phyloP scores from a whole-genome alignment of 257 asterid species.

The Primulina huaijiensis region DNA sequence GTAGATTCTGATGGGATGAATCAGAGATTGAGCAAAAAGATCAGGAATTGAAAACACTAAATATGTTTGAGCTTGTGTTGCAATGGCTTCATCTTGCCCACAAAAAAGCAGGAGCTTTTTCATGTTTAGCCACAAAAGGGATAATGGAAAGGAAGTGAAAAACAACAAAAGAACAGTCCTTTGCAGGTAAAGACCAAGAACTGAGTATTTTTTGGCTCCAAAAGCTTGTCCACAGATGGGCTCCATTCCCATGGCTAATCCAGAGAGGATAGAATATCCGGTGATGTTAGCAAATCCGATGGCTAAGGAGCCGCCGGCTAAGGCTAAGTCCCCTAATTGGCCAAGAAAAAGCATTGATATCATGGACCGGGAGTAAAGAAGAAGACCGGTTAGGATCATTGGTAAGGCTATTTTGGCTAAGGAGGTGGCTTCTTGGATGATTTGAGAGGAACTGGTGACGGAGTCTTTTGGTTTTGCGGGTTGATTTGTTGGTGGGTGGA shows the following conservation, averaged over 20 bases:
- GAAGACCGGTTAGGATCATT: slow-evolving; percentile 30
- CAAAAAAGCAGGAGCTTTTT: slow-evolving; percentile 22
- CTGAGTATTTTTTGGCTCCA: slow-evolving; percentile 30
- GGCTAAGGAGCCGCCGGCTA: slow-evolving; percentile 32
- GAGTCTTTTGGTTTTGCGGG: not conserved
- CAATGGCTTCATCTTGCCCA: slow-evolving; percentile 34
- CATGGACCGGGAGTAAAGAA: slow-evolving; percentile 33
- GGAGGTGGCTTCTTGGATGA: slow-evolving; percentile 26
- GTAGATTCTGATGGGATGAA: slow-evolving; percentile 34
- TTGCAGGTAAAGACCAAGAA: slow-evolving; percentile 29
- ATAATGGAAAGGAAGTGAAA: slow-evolving; percentile 24
- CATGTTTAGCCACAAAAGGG: slow-evolving; percentile 30
- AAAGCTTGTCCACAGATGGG: slow-evolving; percentile 38
- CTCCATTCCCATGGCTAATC: slow-evolving; percentile 40
- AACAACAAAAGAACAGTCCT: slow-evolving; percentile 20
- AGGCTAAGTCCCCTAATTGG: slow-evolving; percentile 25
- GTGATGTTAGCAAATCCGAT: slow-evolving; percentile 33
- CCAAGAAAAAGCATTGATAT: slow-evolving; percentile 36
- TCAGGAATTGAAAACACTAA: slow-evolving; percentile 30
- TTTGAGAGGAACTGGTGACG: slow-evolving; percentile 7
- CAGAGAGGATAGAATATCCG: slow-evolving; percentile 31
- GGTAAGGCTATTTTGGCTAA: slow-evolving; percentile 34
- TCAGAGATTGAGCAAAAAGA: slow-evolving; percentile 30
- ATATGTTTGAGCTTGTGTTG: slow-evolving; percentile 31
- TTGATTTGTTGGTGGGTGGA: not conserved